These are phyloP conservation scores for Fistulifera pelliculosa DNA, from an alignment of 108 stramenopile genomes.

Conservation along the genomic window DNA sequence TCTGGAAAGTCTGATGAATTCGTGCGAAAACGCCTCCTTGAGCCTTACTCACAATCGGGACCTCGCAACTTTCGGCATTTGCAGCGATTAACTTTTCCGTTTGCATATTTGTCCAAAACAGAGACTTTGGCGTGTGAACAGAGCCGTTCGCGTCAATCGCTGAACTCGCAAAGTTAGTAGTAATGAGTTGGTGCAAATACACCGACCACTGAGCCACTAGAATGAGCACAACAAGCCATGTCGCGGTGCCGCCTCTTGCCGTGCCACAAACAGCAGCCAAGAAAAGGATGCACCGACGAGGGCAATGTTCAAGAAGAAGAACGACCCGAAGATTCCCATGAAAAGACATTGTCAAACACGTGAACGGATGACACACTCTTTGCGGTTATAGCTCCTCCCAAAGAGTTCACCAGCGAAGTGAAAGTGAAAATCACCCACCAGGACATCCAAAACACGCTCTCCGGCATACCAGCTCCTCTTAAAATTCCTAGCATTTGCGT, in stretches of 20 bases:
- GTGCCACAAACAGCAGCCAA: constrained; percentile 35
- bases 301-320: constrained; percentile 35
- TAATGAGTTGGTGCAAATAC: neutral
- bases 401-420: constrained; percentile 20
- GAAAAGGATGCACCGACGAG: constrained; percentile 32
- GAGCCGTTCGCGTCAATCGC: neutral
- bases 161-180: constrained; percentile 10
- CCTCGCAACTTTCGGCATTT: neutral
- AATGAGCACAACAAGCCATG: constrained; percentile 22
- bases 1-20: neutral
- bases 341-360: constrained; percentile 21
- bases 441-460: constrained; percentile 30
- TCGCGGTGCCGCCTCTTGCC: constrained; percentile 8
- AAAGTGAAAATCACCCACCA: constrained; percentile 32
- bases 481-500: constrained; percentile 32
- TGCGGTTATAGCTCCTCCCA: constrained; percentile 25
- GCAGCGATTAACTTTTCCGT: neutral
- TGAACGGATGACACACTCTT: constrained; percentile 18
- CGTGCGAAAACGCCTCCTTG: neutral
- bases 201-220: constrained; percentile 11
- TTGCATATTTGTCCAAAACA: neutral
- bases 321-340: constrained; percentile 21
- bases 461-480: constrained; percentile 23
- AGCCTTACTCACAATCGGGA: neutral
- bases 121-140: constrained; percentile 4